Base-by-base conservation (phyloP, 371 early-diverging fungal genomes). In the Encephalitozoon cuniculi region DNA sequence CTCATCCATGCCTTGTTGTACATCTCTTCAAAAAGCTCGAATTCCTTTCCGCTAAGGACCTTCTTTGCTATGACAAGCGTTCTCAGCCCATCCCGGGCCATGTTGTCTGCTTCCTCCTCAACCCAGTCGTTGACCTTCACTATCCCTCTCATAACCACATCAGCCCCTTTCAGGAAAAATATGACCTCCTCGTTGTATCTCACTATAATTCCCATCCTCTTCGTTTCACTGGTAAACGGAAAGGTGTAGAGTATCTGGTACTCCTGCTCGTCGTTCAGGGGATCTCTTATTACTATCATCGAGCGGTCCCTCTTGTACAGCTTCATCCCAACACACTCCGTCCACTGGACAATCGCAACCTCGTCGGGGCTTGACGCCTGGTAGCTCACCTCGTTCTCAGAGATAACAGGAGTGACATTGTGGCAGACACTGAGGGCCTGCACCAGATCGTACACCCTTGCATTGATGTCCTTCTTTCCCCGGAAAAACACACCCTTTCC, bases 281-380 rank as follows among this genome's bases (percentile, higher is more conserved):
- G 28, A 53, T 78, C 52, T 26, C 64, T 21, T 18, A 82, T 80
- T 7, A 34, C 51, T 9, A 80, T 76, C 32, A 1, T 23, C 7
- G 63, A 53, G 46, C 75, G 30, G 32, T 68, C 90, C 44, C 95
- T 89, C 34, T 86, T 85, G 2, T 90, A 87, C 28, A 96, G 83
- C 0, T 89, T 86, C 34, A 97, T 79, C 5, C 97, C 97, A 68
- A 95, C 90, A 18, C 86, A 84, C 72, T 91, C 91, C 11, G 93
- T 91, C 94, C 93, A 97, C 75, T 90, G 88, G 15, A 99, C 95
- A 71, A 99, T 94, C 0, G 99, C 98, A 1, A 96, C 89, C 83
- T 99, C 99, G 85, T 99, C 99, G 6, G 99, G 99, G 34, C 93
- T 92, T n/a, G 94, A 90, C 0, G 97, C 95, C 83, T 96, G 96